Conservation (phyloP, 352 stramenopile genomes). For the Globisporangium spinosum region DNA sequence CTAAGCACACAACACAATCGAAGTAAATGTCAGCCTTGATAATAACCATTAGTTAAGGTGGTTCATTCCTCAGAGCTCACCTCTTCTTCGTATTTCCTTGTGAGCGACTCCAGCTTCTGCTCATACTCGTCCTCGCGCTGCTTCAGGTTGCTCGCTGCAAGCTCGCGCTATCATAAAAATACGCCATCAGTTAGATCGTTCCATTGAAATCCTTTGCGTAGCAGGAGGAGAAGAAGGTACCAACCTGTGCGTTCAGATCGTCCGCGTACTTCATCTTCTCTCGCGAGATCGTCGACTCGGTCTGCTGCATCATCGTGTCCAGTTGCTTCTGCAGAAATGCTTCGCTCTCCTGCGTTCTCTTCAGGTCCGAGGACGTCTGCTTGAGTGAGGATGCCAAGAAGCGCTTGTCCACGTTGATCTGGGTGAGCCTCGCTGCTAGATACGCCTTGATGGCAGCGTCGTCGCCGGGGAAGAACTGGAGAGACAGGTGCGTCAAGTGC, state of each 20-base stretch:
- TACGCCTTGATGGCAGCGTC: constrained; percentile 90
- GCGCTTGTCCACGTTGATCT: constrained; percentile 60
- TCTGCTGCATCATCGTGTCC: constrained; percentile 45
- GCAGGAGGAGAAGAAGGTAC: background rate
- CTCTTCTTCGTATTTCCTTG: constrained; percentile 61
- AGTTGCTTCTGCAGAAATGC: constrained; percentile 47
- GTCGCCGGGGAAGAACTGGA: constrained; percentile 84
- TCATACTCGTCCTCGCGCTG: constrained; percentile 59
- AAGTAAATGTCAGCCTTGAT: background rate
- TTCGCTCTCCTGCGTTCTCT: constrained; percentile 38
- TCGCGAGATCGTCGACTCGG: constrained; percentile 50
- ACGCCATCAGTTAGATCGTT: background rate
- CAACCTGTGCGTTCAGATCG: constrained; percentile 50
- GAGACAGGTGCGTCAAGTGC: constrained; percentile 90
- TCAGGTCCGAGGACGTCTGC: constrained; percentile 41
- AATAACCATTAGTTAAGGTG: background rate
- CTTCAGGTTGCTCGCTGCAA: constrained; percentile 44
- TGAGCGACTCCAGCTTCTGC: constrained; percentile 60
- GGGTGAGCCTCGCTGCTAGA: constrained; percentile 83
- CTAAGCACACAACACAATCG: constrained; percentile 21
- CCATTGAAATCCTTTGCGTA: background rate
- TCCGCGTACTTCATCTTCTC: constrained; percentile 72
- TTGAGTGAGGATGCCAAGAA: constrained; percentile 36
- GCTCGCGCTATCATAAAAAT: constrained; percentile 29
- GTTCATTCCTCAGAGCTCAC: constrained; percentile 24